Conservation (phyloP, 1,284 basidiomycete genomes). For the Rhodotorula sp. region DNA sequence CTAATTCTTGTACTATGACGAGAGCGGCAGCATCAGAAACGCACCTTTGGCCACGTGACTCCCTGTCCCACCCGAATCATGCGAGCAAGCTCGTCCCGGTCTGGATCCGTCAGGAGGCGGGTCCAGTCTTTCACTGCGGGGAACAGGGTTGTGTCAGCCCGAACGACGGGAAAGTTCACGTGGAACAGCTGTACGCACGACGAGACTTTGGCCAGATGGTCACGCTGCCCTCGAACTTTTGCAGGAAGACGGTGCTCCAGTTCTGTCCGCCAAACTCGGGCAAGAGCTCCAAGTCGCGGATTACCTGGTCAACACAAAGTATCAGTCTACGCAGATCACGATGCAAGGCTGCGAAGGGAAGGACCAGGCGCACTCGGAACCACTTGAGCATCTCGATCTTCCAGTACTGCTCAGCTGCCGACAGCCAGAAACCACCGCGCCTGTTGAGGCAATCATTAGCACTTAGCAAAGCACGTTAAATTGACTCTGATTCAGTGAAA, state of each 20-base stretch:
- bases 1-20: no score
- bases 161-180: background rate
- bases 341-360: background rate
- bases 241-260: conserved; percentile 91
- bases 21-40: conserved; percentile 14
- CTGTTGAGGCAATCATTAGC: background rate
- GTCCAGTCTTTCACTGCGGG: conserved; percentile 67
- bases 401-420: conserved; percentile 66
- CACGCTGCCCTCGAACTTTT: conserved; percentile 68
- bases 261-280: conserved; percentile 87
- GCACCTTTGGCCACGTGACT: conserved; percentile 93
- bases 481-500: background rate
- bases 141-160: background rate
- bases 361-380: conserved; percentile 63
- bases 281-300: conserved; percentile 85
- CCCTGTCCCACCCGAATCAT: conserved; percentile 81
- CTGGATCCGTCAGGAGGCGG: conserved; percentile 68
- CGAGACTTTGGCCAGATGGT: conserved; percentile 80
- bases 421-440: conserved; percentile 89
- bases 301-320: conserved; percentile 58
- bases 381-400: conserved; percentile 94
- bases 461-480: background rate
- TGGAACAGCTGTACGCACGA: conserved; percentile 52
- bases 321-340: background rate
- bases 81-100: conserved; percentile 62